Evolutionary conservation across 805 yeast genomes (phyloP), one percentile per base, ranked within the genome.

Genomic region (Dipodascopsis uninucleata): DNA sequence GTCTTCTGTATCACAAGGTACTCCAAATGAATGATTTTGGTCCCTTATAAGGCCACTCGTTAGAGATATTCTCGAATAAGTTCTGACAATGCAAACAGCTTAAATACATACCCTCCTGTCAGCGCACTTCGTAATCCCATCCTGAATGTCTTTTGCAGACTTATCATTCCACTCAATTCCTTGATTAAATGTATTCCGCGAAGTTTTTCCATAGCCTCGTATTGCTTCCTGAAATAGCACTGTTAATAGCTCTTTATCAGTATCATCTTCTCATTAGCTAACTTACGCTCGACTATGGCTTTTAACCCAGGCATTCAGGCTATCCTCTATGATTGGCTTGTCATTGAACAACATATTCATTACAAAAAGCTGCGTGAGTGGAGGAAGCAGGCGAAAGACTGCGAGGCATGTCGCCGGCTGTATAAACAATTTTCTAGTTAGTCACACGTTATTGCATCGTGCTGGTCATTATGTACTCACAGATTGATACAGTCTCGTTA

Each of bases 341-440:
- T 85, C 93, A 57, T 81, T 78, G 66, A 86, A 93, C 16, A 94
- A 70, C 82, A 89, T 78, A 8, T 89, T 74, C 87, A 87, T 82
- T 39, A 90, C 79, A 58, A 83, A 82, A 64, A 86, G 83, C 62
- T 90, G 89, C 23, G 97, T 95, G 54, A 93, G 66, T 20, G 89
- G 80, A 0, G 98, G 96, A 14, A 93, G 71, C 47, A 93, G 70
- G 52, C 98, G 73, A 63, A 82, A 89, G n/a, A 93, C 81, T 2
- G 98, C 94, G 36, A 93, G 71, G 62, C 97, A 88, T 44, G 98
- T 86, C 9, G 97, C 96, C 1, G 98, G 96, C 40, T 56, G 43
- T 66, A 20, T 22, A 31, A 4, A 23, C n/a, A n/a, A n/a, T n/a
- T n/a, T n/a, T n/a, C n/a, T 12, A 1, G 6, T 18, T 33, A 18